A percentile compares a stretch with the other conserved stretches of the same genome.
Conservation (phyloP, 805 yeast genomes). For the Lachancea sp. region DNA sequence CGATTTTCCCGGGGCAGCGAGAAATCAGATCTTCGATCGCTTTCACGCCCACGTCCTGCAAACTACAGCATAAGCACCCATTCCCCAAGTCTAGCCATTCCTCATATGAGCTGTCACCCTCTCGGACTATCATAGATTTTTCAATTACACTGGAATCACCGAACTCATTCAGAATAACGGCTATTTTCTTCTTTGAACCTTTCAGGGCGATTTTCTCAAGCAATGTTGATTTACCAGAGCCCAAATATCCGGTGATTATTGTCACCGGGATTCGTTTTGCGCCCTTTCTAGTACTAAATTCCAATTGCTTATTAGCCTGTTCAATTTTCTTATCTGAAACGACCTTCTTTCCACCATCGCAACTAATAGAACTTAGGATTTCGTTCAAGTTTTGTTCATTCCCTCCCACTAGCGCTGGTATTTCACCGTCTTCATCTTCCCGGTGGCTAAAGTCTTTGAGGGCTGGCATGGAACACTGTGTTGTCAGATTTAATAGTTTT, state of each 20-base stretch:
- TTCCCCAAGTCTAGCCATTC: conserved; percentile 97
- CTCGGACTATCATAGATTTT: conserved; percentile 65
- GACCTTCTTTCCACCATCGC: conserved; percentile 27
- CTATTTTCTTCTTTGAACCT: conserved; percentile 63
- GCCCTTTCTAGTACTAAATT: conserved; percentile 2
- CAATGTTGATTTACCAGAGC: conserved; percentile 89
- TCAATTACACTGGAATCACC: conserved; percentile 90
- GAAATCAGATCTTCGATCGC: conserved; percentile 87
- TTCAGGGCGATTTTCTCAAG: conserved; percentile 65
- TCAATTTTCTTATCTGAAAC: conserved; percentile 28
- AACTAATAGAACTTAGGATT: conserved; percentile 19
- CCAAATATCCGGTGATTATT: conserved; percentile 89
- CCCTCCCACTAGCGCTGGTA: conserved; percentile 30
- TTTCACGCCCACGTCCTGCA: conserved; percentile 87
- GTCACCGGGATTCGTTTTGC: conserved; percentile 71
- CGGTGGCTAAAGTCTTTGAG: conserved; percentile 27
- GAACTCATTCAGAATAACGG: conserved; percentile 87
- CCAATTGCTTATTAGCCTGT: conserved; percentile 26
- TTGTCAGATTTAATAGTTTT: too few relatives aligned
- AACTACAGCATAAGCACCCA: conserved; percentile 95
- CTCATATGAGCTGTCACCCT: conserved; percentile 50
- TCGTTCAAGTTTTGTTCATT: conserved; percentile 23
- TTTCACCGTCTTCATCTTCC: conserved; percentile 31
- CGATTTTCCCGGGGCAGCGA: conserved; percentile 65
- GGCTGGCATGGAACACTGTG: conserved; percentile 31